Evolutionary conservation across 2,329 filamentous ascomycete genomes (phyloP), one percentile per base, ranked within the genome.

Genomic region (Venturia oleaginea): DNA sequence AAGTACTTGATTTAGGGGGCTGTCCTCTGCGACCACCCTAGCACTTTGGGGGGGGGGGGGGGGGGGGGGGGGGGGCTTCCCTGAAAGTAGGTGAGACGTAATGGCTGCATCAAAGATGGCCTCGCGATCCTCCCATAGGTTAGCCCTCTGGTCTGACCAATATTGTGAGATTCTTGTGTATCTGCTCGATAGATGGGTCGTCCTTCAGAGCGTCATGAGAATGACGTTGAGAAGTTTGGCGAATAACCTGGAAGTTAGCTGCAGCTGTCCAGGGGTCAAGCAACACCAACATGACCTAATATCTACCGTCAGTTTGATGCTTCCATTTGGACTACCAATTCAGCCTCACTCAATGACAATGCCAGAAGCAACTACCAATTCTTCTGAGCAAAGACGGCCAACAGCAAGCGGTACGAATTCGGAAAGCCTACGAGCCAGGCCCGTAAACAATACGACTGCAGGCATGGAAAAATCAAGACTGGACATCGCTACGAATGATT

Each of bases 231-330:
- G 13, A 7, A 30, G 51, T 34, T n/a, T 7, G 51, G 22, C 51
- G 27, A 57, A 57, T 34, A 57, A 57, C 51, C 51, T 57, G 51
- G 30, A 57, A 57, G 15, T 57, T 57, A 30, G 51, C 51, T 27
- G 22, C 3, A 3, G 3, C 40, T 17, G 6, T 19, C 51, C 51
- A 57, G 51, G 51, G 51, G 51, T 34, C 51, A 57, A 22, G 46
- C 46, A 51, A n/a, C 13, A 8, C 13, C n/a, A n/a, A n/a, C 46
- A 51, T 51, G 46, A 34, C 30, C 24, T 51, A 4, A 15, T 27
- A 22, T 51, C 22, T 27, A 34, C 51, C 24, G 17, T 30, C 51
- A 15, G 19, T 19, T 57, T n/a, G 27, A 4, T 17, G 30, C 22
- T 22, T n/a, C n/a, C n/a, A n/a, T 32, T 10, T n/a, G 48, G 17